phyloP scores from a whole-genome alignment of 768 basidiomycete genomes.

The Lentinus brumalis region DNA sequence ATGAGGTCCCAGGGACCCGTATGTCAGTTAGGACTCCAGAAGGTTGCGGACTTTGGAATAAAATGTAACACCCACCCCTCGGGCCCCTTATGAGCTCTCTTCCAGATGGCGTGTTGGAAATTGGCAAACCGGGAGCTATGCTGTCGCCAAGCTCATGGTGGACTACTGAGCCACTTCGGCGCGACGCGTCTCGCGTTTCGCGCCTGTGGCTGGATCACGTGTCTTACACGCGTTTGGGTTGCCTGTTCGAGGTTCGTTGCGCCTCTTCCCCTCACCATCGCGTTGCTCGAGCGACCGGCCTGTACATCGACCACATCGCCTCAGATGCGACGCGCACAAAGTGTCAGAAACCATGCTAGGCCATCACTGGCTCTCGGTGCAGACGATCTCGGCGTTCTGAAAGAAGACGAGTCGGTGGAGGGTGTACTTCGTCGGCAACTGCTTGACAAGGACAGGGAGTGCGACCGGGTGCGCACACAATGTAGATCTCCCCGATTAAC shows the following conservation, averaged over 20 bases:
- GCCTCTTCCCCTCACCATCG: not conserved
- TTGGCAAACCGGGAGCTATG: not conserved
- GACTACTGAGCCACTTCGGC: too few relatives aligned
- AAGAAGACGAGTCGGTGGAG: constrained; percentile 63
- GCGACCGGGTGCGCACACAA: constrained; percentile 55
- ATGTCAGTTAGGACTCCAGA: not conserved
- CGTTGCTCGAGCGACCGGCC: not conserved
- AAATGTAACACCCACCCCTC: not conserved
- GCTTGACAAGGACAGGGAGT: constrained; percentile 68
- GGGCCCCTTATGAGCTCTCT: not conserved
- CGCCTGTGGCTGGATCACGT: constrained; percentile 18
- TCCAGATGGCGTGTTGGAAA: not conserved
- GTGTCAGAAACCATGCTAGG: constrained; percentile 55
- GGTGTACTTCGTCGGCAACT: constrained; percentile 64
- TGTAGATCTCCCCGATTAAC: not conserved
- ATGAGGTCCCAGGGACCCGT: not conserved
- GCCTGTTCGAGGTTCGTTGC: constrained; percentile 2
- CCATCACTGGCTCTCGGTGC: constrained; percentile 49
- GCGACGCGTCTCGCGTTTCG: constrained; percentile 3
- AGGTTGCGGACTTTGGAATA: not conserved
- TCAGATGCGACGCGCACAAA: constrained; percentile 65
- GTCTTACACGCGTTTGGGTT: constrained; percentile 10
- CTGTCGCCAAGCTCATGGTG: not conserved
- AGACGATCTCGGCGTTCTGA: constrained; percentile 62
- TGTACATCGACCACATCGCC: not conserved